Base-by-base conservation (phyloP, 2,329 filamentous ascomycete genomes). In the Claviceps sp. region DNA sequence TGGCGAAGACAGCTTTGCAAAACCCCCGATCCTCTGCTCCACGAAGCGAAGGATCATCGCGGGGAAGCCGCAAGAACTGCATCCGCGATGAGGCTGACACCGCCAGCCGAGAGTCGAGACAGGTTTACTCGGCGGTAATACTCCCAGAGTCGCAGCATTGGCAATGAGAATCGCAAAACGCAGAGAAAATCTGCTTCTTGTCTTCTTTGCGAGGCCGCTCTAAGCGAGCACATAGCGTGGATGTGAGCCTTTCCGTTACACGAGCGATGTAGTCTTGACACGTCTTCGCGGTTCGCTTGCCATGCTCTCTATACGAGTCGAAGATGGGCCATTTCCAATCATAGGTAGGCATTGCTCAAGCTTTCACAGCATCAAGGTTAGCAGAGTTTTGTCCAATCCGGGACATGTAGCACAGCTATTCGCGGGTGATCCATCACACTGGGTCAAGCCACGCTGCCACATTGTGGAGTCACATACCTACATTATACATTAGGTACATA, bases 391-490 rank as follows among this genome's bases (percentile, higher is more conserved):
- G 11, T 14, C 42, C 48, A 30, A 22, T 42, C 18, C 50, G 18
- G 41, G 24, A 24, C 22, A 4, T 30, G 47, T 50, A 26, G 24
- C 37, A 42, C 41, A 37, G 11, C 43, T 34, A 37, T n/a, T 16
- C 18, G 30, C 22, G 13, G 34, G 24, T 38, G 20, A 45, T n/a
- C 48, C 52, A 38, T 49, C 52, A 37, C 16, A 20, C 47, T 49
- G 48, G 52, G 52, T 43, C 48, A 43, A 43, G 47, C 22, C 47
- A 26, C 30, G 44, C 42, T 47, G 47, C 22, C 47, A 26, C 30
- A 48, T 47, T 47, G 26, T 38, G 48, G 43, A 53, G 42, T 43
- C 30, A 4, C 18, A 18, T 18, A 18, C 18, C 18, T 18, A 18
- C 30, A 34, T n/a, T n/a, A n/a, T n/a, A n/a, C n/a, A n/a, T n/a